These are phyloP conservation scores for Fusarium sp. DNA, from an alignment of 2,329 filamentous ascomycete genomes.

Conservation along the genomic window DNA sequence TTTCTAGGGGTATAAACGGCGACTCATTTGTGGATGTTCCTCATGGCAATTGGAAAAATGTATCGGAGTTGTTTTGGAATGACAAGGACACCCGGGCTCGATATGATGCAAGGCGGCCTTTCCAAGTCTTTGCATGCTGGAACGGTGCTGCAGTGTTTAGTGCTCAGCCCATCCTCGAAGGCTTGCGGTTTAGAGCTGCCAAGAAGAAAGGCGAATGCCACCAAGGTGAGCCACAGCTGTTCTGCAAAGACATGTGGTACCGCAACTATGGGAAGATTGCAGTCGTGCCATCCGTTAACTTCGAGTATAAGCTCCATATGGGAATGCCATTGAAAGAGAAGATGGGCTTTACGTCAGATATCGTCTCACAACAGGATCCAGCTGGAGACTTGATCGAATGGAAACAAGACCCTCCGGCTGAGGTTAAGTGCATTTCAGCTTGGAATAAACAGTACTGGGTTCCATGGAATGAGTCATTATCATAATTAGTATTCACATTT, in stretches of 20 bases:
- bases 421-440: constrained; percentile 56
- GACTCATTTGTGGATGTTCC: constrained; percentile 65
- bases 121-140: constrained; percentile 71
- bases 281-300: constrained; percentile 64
- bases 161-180: not conserved
- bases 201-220: constrained; percentile 56
- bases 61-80: constrained; percentile 64
- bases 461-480: not conserved
- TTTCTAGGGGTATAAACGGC: constrained; percentile 62
- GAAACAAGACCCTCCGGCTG: constrained; percentile 55
- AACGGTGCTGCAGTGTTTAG: constrained; percentile 63
- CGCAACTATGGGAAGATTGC: constrained; percentile 61
- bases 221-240: constrained; percentile 64
- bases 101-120: constrained; percentile 54
- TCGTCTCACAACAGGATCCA: constrained; percentile 44
- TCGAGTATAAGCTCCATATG: constrained; percentile 61
- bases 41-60: constrained; percentile 54
- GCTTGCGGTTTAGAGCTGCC: constrained; percentile 57
- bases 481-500: not conserved
- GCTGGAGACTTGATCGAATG: constrained; percentile 54
- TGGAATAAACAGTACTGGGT: constrained; percentile 44
- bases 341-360: constrained; percentile 60
- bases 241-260: constrained; percentile 67
- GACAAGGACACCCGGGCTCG: constrained; percentile 51
- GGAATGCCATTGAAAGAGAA: constrained; percentile 58